Conservation (phyloP, 2,329 filamentous ascomycete genomes). For the Pyrenochaeta sp. region DNA sequence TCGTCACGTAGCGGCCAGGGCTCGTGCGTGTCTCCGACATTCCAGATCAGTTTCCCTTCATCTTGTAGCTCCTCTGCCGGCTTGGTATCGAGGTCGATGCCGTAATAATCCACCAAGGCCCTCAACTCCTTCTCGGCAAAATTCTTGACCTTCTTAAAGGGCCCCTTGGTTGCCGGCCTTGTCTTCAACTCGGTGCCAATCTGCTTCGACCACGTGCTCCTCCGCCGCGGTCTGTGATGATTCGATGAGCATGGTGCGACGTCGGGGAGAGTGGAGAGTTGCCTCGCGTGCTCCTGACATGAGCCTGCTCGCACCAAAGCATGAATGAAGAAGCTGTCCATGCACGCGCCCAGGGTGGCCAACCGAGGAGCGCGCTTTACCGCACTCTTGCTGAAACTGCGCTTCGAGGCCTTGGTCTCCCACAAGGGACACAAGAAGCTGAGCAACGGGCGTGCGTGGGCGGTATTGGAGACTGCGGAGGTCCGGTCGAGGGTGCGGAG, state of each 20-base stretch:
- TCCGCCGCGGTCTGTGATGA: constrained; percentile 28
- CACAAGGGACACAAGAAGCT: constrained; percentile 44
- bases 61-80: constrained; percentile 45
- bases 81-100: constrained; percentile 32
- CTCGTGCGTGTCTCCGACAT: constrained; percentile 42
- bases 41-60: constrained; percentile 38
- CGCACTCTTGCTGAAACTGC: constrained; percentile 30
- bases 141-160: constrained; percentile 37
- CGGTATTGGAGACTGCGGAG: constrained; percentile 58
- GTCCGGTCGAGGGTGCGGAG: constrained; percentile 63
- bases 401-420: constrained; percentile 9
- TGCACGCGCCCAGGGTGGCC: constrained; percentile 26
- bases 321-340: constrained; percentile 63
- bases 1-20: constrained; percentile 44
- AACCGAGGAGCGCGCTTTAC: constrained; percentile 16
- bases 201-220: constrained; percentile 12
- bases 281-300: constrained; percentile 59
- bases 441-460: constrained; percentile 38
- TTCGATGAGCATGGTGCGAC: constrained; percentile 2
- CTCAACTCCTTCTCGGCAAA: constrained; percentile 55
- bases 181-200: constrained; percentile 19
- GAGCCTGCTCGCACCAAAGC: constrained; percentile 62
- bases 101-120: constrained; percentile 60
- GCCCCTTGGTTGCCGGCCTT: constrained; percentile 18
- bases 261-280: constrained; percentile 29